phyloP scores from a whole-genome alignment of 768 basidiomycete genomes.

The Exidia glandulosa region DNA sequence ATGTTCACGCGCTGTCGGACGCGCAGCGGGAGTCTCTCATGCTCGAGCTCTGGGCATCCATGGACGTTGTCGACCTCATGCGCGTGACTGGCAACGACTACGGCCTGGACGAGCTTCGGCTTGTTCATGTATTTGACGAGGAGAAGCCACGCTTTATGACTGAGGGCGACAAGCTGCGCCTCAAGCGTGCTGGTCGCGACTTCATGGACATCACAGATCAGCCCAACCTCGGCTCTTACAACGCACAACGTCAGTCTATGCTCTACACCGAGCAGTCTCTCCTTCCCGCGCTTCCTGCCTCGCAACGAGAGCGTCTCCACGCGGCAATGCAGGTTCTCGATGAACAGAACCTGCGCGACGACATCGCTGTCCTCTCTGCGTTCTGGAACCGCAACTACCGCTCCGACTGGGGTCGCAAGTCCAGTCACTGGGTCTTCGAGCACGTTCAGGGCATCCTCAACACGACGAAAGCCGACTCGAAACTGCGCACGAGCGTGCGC shows the following conservation, averaged over 20 bases:
- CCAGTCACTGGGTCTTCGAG: background rate
- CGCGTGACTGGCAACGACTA: background rate
- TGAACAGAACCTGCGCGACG: background rate
- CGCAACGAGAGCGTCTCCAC: background rate
- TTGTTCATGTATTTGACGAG: background rate
- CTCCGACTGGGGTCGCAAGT: background rate
- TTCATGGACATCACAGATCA: background rate
- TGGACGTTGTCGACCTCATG: background rate
- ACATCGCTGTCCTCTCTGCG: background rate
- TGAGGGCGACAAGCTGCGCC: background rate
- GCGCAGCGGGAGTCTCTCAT: background rate
- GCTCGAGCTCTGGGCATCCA: background rate
- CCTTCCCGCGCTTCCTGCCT: background rate
- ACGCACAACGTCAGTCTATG: background rate
- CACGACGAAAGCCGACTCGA: background rate
- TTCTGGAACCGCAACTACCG: background rate
- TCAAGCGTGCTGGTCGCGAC: background rate
- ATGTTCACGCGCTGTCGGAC: background rate
- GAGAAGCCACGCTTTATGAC: background rate
- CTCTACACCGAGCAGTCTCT: background rate
- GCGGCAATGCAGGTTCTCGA: background rate
- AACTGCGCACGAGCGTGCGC: constrained; percentile 5
- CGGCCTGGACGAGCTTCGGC: background rate
- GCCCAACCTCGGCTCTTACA: background rate
- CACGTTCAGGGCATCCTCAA: background rate